A percentile compares a stretch with the other conserved stretches of the same genome.
These are phyloP conservation scores for Kodamaea leandrae DNA, from an alignment of 805 yeast genomes.

Conservation along the genomic window DNA sequence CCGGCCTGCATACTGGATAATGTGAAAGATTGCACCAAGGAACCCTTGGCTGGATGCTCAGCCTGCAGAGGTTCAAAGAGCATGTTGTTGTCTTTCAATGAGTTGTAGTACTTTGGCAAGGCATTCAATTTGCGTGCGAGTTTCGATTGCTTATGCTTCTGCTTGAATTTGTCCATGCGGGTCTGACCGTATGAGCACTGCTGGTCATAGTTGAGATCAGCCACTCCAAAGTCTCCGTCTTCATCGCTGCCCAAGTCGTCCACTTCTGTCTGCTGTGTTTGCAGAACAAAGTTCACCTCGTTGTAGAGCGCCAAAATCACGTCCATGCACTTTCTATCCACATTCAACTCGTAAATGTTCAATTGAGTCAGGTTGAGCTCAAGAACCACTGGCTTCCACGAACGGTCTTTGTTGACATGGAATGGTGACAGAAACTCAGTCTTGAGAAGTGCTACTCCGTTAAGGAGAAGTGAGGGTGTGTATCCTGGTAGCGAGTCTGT, in stretches of 20 bases:
- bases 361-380: constrained; percentile 42
- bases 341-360: constrained; percentile 27
- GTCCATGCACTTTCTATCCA: constrained; percentile 20
- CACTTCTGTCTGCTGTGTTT: constrained; percentile 1
- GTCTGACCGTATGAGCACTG: constrained; percentile 5
- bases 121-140: constrained; percentile 14
- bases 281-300: constrained; percentile 24
- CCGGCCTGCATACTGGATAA: constrained; percentile 32
- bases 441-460: constrained; percentile 33
- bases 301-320: constrained; percentile 30
- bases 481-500: constrained; percentile 30
- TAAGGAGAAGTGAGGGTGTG: constrained; percentile 29
- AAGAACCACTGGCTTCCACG: constrained; percentile 37
- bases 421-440: constrained; percentile 40
- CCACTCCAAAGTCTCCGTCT: constrained; percentile 22
- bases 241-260: constrained; percentile 29
- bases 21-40: constrained; percentile 26
- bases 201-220: constrained; percentile 3
- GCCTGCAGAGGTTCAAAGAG: constrained; percentile 38
- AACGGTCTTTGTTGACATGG: constrained; percentile 24
- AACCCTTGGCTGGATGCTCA: constrained; percentile 22
- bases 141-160: constrained; percentile 17
- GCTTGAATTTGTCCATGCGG: constrained; percentile 17
- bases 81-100: constrained; percentile 28
- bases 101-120: constrained; percentile 19